These are phyloP conservation scores for Pholiota adiposa DNA, from an alignment of 1,284 basidiomycete species.

Conservation along the genomic window DNA sequence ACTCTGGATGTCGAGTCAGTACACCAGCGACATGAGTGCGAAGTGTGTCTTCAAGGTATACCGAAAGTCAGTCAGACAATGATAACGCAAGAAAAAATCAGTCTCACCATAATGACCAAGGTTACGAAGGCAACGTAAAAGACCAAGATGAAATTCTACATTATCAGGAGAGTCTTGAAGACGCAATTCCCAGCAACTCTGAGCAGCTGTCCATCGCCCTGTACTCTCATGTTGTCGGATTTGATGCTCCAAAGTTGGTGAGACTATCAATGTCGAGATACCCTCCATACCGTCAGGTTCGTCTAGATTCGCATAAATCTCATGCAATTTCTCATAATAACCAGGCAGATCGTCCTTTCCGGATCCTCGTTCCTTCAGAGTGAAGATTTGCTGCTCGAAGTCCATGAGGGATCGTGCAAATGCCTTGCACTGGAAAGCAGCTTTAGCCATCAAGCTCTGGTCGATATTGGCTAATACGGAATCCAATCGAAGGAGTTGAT, in stretches of 20 bases:
- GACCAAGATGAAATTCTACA: slow-evolving; percentile 86
- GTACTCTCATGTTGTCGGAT: slow-evolving; percentile 98
- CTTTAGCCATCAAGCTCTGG: slow-evolving; percentile 89
- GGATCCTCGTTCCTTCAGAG: slow-evolving; percentile 49
- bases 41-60: slow-evolving; percentile 74
- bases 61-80: not conserved
- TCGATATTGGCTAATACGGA: slow-evolving; percentile 85
- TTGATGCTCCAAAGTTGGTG: slow-evolving; percentile 94
- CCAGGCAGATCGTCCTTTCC: slow-evolving; percentile 63
- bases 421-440: slow-evolving; percentile 92
- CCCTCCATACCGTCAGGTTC: slow-evolving; percentile 99
- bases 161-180: slow-evolving; percentile 92
- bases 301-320: slow-evolving; percentile 95
- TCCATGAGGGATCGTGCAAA: slow-evolving; percentile 95
- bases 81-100: not conserved
- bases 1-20: slow-evolving; percentile 84
- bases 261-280: slow-evolving; percentile 87
- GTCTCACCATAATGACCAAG: slow-evolving; percentile 93
- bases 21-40: slow-evolving; percentile 96
- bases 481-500: slow-evolving; percentile 74
- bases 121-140: slow-evolving; percentile 91
- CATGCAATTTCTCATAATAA: slow-evolving; percentile 92
- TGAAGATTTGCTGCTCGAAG: slow-evolving; percentile 84
- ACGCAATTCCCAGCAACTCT: slow-evolving; percentile 99
- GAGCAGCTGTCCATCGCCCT: slow-evolving; percentile 97